Evolutionary conservation across 768 basidiomycete genomes (phyloP), one percentile per base, ranked within the genome.

Genomic region (Pleurotus sapidus): DNA sequence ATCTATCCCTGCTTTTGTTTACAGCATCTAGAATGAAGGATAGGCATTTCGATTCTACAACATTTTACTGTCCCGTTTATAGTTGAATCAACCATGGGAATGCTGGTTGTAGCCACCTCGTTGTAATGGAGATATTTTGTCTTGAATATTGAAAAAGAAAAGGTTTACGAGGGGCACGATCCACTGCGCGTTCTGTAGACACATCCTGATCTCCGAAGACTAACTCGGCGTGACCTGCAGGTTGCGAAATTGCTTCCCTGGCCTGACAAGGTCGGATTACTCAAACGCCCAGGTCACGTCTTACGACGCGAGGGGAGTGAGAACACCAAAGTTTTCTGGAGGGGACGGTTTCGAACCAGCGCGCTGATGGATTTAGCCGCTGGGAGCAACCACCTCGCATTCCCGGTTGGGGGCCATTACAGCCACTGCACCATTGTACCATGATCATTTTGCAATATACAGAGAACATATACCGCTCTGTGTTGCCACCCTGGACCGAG

Each of bases 201-300:
- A 67, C 81, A 84, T 74, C 88, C 89, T 88, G 83, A 71, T 90
- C 89, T 91, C 89, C 87, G 78, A 88, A 85, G 90, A 92, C 89
- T 89, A 91, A 91, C 87, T 91, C 85, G 89, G 90, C 84, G 70
- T 80, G 80, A 77, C 84, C 88, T 81, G 87, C 82, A 80, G 84
- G 82, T 85, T 92, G 90, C 89, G 83, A 86, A 91, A 92, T 92
- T 87, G 77, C 90, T 92, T 91, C 86, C 89, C 90, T 91, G 86
- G 86, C 82, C 86, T 76, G 82, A 84, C 86, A 84, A 82, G 87
- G 82, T 74, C 86, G 73, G 66, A 88, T 91, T 91, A 91, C 88
- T 88, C 90, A 87, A 86, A 84, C 51, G 81, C 75, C 71, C 78
- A 64, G 59, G 61, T 78, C 86, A 82, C 70, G 34, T 73, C 82